phyloP scores from a whole-genome alignment of 108 stramenopile species.

The Nitzschia sp. region DNA sequence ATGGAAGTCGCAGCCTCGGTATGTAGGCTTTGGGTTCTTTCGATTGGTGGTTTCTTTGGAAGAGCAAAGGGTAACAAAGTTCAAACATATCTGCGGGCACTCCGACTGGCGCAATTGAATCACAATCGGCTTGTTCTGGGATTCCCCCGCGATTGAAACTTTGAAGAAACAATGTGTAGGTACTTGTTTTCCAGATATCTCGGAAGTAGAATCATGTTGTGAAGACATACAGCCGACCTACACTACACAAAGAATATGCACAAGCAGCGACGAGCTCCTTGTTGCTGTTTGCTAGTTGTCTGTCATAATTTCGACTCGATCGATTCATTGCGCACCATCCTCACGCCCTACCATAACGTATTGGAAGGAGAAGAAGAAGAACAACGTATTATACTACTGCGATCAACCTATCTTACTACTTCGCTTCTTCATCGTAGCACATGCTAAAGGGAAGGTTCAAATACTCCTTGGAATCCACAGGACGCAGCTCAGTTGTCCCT shows the following conservation, averaged over 20 bases:
- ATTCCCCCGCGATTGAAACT: slow-evolving; percentile 64
- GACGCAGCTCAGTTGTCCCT: slow-evolving; percentile 39
- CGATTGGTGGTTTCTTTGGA: slow-evolving; percentile 10
- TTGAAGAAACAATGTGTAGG: slow-evolving; percentile 48
- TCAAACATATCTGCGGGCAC: slow-evolving; percentile 79
- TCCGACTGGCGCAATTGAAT: slow-evolving; percentile 63
- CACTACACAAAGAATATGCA: no score
- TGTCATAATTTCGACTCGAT: no score
- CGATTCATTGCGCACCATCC: no score
- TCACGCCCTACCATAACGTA: no score
- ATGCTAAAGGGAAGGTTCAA: slow-evolving; percentile 57
- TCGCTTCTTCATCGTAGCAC: slow-evolving; percentile 58
- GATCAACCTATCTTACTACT: no score
- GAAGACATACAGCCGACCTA: no score
- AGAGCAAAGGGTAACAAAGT: slow-evolving; percentile 77
- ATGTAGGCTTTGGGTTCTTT: slow-evolving; percentile 40
- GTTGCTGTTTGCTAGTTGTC: no score
- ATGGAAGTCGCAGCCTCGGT: slow-evolving; percentile 61
- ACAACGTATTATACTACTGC: no score
- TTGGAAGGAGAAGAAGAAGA: no score
- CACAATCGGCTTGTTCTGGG: slow-evolving; percentile 43
- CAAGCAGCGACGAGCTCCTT: no score
- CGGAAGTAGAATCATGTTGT: no score
- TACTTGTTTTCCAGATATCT: not conserved
- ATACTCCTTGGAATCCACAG: slow-evolving; percentile 68